Evolutionary conservation across 768 basidiomycete genomes (phyloP).

Genomic region (Trametes coccinea): DNA sequence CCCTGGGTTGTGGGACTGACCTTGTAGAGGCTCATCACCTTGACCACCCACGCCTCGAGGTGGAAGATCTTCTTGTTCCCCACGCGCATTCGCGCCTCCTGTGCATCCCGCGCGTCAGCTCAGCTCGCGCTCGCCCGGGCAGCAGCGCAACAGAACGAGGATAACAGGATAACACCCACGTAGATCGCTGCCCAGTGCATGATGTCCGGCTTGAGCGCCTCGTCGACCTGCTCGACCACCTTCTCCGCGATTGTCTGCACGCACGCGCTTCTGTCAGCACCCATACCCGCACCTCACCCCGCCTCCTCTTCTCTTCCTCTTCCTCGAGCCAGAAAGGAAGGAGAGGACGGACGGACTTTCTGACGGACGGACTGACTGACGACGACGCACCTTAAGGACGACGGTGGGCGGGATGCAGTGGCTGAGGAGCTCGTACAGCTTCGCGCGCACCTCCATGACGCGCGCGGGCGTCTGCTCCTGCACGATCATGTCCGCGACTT

Average conservation of each 20-base stretch:
- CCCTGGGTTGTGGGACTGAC: conserved; percentile 37
- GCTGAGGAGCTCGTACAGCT: conserved; percentile 92
- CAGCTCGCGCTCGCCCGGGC: too few relatives aligned
- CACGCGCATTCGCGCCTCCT: conserved; percentile 96
- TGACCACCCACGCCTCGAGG: conserved; percentile 96
- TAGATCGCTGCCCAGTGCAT: conserved; percentile 99
- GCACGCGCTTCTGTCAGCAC: neutral
- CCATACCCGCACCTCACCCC: neutral
- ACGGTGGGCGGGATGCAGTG: conserved; percentile 96
- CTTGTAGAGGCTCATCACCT: conserved; percentile 91
- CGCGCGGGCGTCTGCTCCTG: conserved; percentile 86
- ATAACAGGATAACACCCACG: conserved; percentile 45
- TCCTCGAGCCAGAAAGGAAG: too few relatives aligned
- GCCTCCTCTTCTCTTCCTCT: too few relatives aligned
- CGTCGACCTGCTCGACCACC: conserved; percentile 86
- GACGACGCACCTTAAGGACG: conserved; percentile 78
- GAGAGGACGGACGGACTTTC: too few relatives aligned
- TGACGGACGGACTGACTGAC: neutral
- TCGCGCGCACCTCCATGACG: conserved; percentile 89
- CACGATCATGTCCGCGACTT: conserved; percentile 88
- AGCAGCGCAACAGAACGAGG: neutral
- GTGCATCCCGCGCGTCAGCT: conserved; percentile 1
- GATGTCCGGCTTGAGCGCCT: conserved; percentile 86
- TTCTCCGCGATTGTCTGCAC: conserved; percentile 85
- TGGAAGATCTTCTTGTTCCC: conserved; percentile 96